Evolutionary conservation across 2,329 filamentous ascomycete species (phyloP), one percentile per base, ranked within the genome.

Genomic region (Diaporthe citrichinensis): DNA sequence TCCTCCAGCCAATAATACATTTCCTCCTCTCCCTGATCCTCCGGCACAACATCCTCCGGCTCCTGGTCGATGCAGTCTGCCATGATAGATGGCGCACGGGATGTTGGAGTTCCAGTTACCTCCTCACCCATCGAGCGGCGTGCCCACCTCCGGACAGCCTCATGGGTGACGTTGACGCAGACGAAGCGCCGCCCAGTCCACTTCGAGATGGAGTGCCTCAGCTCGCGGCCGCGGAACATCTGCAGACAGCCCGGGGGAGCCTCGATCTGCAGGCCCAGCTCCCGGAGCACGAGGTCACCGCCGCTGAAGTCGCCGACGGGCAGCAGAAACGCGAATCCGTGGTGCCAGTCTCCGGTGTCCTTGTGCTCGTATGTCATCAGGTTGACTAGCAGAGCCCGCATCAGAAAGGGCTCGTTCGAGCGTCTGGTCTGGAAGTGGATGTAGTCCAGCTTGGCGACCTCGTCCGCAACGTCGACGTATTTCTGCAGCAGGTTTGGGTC

Each of bases 91-190:
- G 20, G 20, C 10, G 53, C 4, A 12, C 2, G 3, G 5, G 36
- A n/a, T 4, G 51, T 46, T 6, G n/a, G n/a, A n/a, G n/a, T 4
- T 39, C 2, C 53, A 1, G 10, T 5, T 3, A 49, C 36, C 2
- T 71, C 68, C 23, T 71, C 68, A 9, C 68, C 68, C 0, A 71
- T 2, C 1, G 39, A 46, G 25, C 68, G 51, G 2, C 25, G 28
- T 0, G 39, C 68, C 68, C 68, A 71, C 12, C 55, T n/a, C 2
- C 39, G 68, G 25, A 71, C 68, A 25, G 68, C 12, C 25, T 71
- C 68, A n/a, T 71, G 68, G 1, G 68, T 71, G 51, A 58, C 53
- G 8, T n/a, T 58, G 41, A 71, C 68, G 25, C 68, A 71, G 1
- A 71, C 68, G 17, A 71, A 58, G 39, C 68, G 51, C 4, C 68